Evolutionary conservation across 176 grass and related monocot species (phyloP).

Genomic region (Raddia distichophylla): DNA sequence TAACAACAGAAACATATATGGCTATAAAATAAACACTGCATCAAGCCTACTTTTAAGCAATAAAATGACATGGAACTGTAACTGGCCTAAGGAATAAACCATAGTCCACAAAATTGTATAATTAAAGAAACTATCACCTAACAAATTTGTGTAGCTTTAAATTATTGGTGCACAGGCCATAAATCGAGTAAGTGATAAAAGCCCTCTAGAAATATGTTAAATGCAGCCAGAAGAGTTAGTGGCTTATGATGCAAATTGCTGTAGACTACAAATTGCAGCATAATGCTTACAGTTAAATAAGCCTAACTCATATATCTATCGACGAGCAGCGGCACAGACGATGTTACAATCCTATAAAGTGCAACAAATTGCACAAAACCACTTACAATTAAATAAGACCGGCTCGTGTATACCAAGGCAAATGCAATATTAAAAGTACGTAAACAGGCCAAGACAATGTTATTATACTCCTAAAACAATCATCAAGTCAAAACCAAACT

Average conservation of each 20-base stretch:
- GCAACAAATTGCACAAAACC: conserved; percentile 15
- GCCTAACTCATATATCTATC: neutral
- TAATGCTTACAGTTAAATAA: conserved; percentile 17
- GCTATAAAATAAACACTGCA: neutral
- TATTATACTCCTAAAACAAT: conserved; percentile 27
- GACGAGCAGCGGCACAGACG: conserved; percentile 1
- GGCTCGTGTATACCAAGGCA: conserved; percentile 4
- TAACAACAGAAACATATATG: neutral
- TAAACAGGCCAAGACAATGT: conserved; percentile 23
- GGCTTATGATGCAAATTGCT: conserved; percentile 7
- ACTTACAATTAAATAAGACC: conserved; percentile 11
- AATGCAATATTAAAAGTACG: conserved; percentile 16
- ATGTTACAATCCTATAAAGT: conserved; percentile 35
- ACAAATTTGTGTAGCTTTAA: conserved; percentile 12
- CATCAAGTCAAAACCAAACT: conserved; percentile 30
- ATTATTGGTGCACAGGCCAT: neutral
- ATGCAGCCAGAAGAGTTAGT: neutral
- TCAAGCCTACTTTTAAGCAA: neutral
- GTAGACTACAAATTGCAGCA: conserved; percentile 9
- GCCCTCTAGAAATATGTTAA: neutral
- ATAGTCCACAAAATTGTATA: neutral
- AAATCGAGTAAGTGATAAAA: conserved; percentile 4
- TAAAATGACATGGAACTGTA: neutral
- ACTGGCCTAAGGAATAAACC: neutral
- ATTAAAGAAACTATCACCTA: neutral